A percentile compares a stretch with the other conserved stretches of the same genome.
phyloP scores from a whole-genome alignment of 176 grass and related monocot species.

The Rhipidocladum racemiflorum region DNA sequence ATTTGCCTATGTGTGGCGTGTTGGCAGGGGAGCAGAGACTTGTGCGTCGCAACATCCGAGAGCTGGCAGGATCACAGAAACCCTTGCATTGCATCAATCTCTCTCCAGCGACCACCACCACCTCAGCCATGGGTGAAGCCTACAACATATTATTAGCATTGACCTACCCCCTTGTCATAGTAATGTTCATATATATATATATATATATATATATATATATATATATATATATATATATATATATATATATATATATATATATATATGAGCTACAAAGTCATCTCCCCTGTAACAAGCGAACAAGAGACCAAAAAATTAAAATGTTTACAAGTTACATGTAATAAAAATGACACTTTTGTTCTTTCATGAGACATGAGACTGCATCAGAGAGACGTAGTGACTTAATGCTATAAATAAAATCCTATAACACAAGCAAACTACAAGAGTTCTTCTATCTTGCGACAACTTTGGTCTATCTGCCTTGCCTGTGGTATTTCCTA shows the following conservation, averaged over 20 bases:
- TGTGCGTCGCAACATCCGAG: no score
- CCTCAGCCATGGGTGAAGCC: no score
- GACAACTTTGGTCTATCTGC: constrained; percentile 31
- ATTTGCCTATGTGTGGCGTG: no score
- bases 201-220: no score
- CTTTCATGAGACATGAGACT: background rate
- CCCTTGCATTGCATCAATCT: no score
- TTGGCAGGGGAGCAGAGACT: no score
- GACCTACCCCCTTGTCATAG: no score
- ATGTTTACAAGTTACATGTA: background rate
- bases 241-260: background rate
- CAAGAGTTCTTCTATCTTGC: constrained; percentile 15
- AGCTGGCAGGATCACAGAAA: no score
- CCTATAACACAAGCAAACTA: constrained; percentile 26
- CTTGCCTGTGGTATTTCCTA: constrained; percentile 42
- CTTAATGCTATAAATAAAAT: background rate
- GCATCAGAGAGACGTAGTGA: background rate
- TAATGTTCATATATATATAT: no score
- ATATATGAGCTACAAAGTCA: background rate
- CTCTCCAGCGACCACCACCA: no score
- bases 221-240: no score
- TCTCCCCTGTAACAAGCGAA: background rate
- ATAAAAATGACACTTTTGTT: constrained; percentile 8
- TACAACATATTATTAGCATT: no score
- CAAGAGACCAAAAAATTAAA: background rate